Evolutionary conservation across 2,329 filamentous ascomycete genomes (phyloP).

Genomic region (Zymoseptoria brevis): DNA sequence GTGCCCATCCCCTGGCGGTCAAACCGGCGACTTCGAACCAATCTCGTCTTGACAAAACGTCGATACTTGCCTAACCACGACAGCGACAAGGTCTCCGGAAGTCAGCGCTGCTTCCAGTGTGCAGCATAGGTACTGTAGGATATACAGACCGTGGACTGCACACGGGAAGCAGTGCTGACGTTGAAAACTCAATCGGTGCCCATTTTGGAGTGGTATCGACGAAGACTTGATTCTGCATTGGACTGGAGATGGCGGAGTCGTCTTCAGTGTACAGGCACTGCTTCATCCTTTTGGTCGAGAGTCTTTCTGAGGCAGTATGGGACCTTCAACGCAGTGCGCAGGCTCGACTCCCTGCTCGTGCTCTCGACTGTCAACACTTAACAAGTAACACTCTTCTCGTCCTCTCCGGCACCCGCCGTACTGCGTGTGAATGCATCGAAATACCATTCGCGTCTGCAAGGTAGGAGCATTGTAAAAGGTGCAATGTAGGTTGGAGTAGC

Average conservation of each 20-base stretch:
- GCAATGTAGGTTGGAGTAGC: too few species aligned
- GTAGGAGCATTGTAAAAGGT: not conserved
- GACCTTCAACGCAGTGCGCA: too few species aligned
- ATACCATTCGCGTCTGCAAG: not conserved
- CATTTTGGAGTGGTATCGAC: not conserved
- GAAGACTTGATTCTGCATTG: not conserved
- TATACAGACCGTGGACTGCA: not conserved
- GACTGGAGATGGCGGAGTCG: not conserved
- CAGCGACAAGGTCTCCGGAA: too few species aligned
- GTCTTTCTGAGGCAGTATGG: too few species aligned
- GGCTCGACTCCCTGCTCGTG: not conserved
- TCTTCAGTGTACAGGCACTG: not conserved
- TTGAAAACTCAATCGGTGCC: not conserved
- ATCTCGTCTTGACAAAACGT: too few species aligned
- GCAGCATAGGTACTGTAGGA: not conserved
- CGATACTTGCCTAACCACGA: too few species aligned
- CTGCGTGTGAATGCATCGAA: not conserved
- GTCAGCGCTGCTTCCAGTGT: too few species aligned
- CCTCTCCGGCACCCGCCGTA: not conserved
- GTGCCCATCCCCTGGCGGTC: too few species aligned
- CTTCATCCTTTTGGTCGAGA: not conserved
- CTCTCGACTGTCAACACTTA: not conserved
- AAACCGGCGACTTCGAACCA: too few species aligned
- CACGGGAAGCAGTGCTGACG: not conserved
- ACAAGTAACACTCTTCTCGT: not conserved